Base-by-base conservation (phyloP, 2,329 filamentous ascomycete genomes). In the Didymella segeticola region DNA sequence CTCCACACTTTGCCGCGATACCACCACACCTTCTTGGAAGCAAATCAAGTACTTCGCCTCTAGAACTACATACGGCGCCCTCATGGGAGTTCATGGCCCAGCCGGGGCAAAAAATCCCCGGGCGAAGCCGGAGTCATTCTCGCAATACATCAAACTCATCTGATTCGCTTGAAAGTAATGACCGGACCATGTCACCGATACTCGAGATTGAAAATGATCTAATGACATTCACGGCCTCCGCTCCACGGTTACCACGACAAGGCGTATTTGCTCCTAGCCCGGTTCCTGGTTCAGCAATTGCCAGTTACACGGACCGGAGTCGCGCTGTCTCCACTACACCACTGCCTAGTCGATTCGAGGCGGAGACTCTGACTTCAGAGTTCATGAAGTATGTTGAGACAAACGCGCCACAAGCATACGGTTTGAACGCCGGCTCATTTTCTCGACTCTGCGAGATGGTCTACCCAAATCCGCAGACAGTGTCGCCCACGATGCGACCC, bases 31-130 rank as follows among this genome's bases (percentile, higher is more conserved):
- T 62, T 0, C 37, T 64, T 30, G 51, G 46, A 20, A 60, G 47
- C 11, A 65, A 68, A 38, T 27, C 62, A 1, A 67, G 63, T 29
- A 56, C 64, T 11, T 65, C 66, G 7, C 64, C 69, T 8, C 53
- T 63, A 25, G 61, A 67, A 34, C 66, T 68, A n/a, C 69, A 71
- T 37, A 66, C 64, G 1, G 66, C 66, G 12, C 64, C 67, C 3
- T 72, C 69, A 6, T 74, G 71, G 71, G 71, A 73, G 31, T 73
- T 73, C 42, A 69, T 73, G 62, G 63, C 68, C 4, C 68, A 67
- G 47, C 34, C 34, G 9, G n/a, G 34, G 14, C 45, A 39, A 8
- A 49, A 49, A 19, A 36, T 8, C 11, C 9, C 58, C 69, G 33
- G 68, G 63, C 60, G 60, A 17, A 67, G 66, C 34, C 54, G 54